Evolutionary conservation across 148 eudicot genomes (phyloP), one percentile per base, ranked within the genome.

Genomic region (Fagopyrum tataricum): DNA sequence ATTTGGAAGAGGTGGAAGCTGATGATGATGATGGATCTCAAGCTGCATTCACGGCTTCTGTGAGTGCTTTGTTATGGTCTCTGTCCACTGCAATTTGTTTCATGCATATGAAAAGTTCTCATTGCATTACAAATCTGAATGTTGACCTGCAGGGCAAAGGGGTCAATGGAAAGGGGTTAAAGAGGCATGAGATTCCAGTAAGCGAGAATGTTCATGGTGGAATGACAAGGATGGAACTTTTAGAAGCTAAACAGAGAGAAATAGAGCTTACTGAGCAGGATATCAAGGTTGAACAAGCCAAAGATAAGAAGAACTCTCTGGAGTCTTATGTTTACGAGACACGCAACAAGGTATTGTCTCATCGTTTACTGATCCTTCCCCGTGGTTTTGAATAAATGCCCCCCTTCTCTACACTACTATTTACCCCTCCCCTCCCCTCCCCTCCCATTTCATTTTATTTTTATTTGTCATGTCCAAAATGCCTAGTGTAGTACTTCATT

Each of bases 261-360:
- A 43, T 70, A 74, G 79, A 78, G 77, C 84, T 95, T 79, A 77
- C 87, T 18, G 84, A 86, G 73, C 96, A 91, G 73, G 99, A 95
- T 80, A 74, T 64, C 67, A 82, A 84, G 77, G 85, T 91, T 75
- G 99, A 95, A 76, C 89, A 83, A 79, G 92, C 96, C 47, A 90
- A 95, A 88, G 99, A 95, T 51, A 90, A 84, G 88, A 95, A 89
- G 77, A 95, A 95, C 75, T 67, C 85, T 3, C 79, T 95, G 70
- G 99, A 95, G 83, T 83, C 97, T 71, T 95, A 83, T 84, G 99
- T 95, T 62, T 95, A 95, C 62, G 99, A 90, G 73, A 88, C 96
- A 49, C 92, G 99, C 71, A 91, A 78, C 78, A 95, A 95, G 99
- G 99, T 94, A 86, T 21, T 12, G 18, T 39, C 51, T 48, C 52